Percentiles rank a stretch among this genome's conserved stretches.
Evolutionary conservation across 768 basidiomycete genomes (phyloP).

Genomic region (Mycena pura): DNA sequence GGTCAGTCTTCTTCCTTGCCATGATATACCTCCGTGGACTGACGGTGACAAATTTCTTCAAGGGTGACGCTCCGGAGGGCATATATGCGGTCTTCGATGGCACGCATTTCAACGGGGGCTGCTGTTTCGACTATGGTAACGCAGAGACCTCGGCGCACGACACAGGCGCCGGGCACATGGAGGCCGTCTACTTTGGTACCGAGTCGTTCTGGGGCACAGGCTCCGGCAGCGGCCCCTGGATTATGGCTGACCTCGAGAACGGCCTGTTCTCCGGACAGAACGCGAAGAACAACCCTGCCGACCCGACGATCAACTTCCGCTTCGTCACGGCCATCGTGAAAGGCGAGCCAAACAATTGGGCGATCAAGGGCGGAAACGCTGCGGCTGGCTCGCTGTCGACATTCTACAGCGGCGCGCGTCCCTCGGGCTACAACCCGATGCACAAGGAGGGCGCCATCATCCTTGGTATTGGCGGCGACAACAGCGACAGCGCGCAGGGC

Average conservation of each 20-base stretch:
- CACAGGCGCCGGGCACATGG: conserved; percentile 17
- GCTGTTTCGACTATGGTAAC: conserved; percentile 25
- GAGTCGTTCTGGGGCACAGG: conserved; percentile 16
- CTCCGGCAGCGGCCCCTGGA: conserved; percentile 21
- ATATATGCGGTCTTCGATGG: conserved; percentile 24
- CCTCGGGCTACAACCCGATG: conserved; percentile 25
- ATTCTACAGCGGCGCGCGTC: conserved; percentile 12
- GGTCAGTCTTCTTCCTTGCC: conserved; percentile 11
- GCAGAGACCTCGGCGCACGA: conserved; percentile 18
- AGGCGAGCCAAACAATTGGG: conserved; percentile 18
- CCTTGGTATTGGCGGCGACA: conserved; percentile 17
- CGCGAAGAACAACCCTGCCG: conserved; percentile 7
- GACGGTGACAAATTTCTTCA: conserved; percentile 1
- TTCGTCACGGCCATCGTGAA: conserved; percentile 26
- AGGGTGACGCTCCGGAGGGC: conserved; percentile 18
- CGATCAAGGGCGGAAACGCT: conserved; percentile 15
- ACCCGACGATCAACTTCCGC: conserved; percentile 16
- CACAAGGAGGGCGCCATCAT: conserved; percentile 26
- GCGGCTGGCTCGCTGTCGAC: background rate
- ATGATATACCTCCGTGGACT: conserved; percentile 3
- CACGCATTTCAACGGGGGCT: conserved; percentile 22
- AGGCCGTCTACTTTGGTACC: conserved; percentile 10
- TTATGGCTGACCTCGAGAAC: conserved; percentile 16
- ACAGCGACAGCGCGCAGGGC: conserved; percentile 10
- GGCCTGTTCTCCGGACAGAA: conserved; percentile 5